Evolutionary conservation across 2,329 filamentous ascomycete species (phyloP).

Genomic region (Alternaria brassicicola): DNA sequence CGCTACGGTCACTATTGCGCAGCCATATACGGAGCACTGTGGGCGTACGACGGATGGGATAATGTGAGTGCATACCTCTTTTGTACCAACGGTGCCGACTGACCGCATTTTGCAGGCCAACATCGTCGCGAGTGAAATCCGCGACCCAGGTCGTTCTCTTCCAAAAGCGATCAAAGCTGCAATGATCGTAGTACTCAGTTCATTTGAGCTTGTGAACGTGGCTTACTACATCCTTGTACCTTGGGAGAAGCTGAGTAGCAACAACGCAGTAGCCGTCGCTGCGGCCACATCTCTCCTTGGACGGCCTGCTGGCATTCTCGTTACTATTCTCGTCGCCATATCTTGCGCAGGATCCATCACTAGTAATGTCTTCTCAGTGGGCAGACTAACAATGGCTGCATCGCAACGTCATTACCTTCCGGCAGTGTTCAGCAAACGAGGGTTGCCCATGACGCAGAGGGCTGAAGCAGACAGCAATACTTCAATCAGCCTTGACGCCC

Average conservation of each 20-base stretch:
- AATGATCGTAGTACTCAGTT: constrained; percentile 64
- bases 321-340: constrained; percentile 64
- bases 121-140: constrained; percentile 48
- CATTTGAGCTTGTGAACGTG: constrained; percentile 65
- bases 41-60: constrained; percentile 72
- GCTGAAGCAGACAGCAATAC: constrained; percentile 3
- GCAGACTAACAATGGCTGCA: constrained; percentile 66
- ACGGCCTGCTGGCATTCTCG: constrained; percentile 58
- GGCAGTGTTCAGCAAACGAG: constrained; percentile 38
- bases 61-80: constrained; percentile 54
- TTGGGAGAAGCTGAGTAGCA: constrained; percentile 63
- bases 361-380: constrained; percentile 67
- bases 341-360: constrained; percentile 68
- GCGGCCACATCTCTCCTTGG: constrained; percentile 59
- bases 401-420: constrained; percentile 46
- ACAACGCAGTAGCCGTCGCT: constrained; percentile 67
- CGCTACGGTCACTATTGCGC: constrained; percentile 65
- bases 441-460: constrained; percentile 24
- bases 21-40: constrained; percentile 66
- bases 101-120: constrained; percentile 36
- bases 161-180: constrained; percentile 67
- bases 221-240: constrained; percentile 68
- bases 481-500: constrained; percentile 36
- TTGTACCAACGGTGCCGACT: background rate
- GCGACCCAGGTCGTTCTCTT: constrained; percentile 50